phyloP scores from a whole-genome alignment of 2,329 filamentous ascomycete species.

The Penicillium sp. region DNA sequence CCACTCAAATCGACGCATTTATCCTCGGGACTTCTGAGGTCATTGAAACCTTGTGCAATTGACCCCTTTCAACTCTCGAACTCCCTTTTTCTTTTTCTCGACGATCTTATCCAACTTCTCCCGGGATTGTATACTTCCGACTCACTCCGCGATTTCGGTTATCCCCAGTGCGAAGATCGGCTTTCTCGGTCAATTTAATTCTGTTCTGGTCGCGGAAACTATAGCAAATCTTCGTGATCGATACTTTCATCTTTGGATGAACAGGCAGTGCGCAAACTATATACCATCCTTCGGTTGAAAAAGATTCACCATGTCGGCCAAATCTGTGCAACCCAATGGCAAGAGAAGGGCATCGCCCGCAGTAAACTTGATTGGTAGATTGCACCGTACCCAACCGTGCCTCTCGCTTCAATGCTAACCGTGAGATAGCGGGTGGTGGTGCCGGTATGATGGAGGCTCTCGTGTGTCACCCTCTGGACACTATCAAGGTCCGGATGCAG shows the following conservation, averaged over 20 bases:
- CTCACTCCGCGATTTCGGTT: slow-evolving; percentile 27
- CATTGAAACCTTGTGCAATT: neutral
- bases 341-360: slow-evolving; percentile 82
- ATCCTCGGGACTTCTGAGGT: slow-evolving; percentile 6
- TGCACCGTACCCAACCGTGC: slow-evolving; percentile 2
- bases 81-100: slow-evolving; percentile 6
- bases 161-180: no score
- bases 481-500: slow-evolving; percentile 99
- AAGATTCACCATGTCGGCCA: slow-evolving; percentile 56
- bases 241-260: neutral
- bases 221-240: neutral
- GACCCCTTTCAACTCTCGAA: neutral
- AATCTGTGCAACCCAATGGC: slow-evolving; percentile 56
- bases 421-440: slow-evolving; percentile 75
- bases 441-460: slow-evolving; percentile 99
- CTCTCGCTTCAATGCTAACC: slow-evolving; percentile 16
- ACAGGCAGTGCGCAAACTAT: neutral
- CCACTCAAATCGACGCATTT: slow-evolving; percentile 26
- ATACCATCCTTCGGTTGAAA: slow-evolving; percentile 2
- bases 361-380: slow-evolving; percentile 83
- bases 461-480: slow-evolving; percentile 94
- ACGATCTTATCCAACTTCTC: slow-evolving; percentile 1
- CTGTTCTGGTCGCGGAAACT: neutral
- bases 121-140: slow-evolving; percentile 36
- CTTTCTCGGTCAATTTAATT: slow-evolving; percentile 2